These are phyloP conservation scores for Nosema muscidifuracis DNA, from an alignment of 371 early-diverging fungal species.

Conservation along the genomic window DNA sequence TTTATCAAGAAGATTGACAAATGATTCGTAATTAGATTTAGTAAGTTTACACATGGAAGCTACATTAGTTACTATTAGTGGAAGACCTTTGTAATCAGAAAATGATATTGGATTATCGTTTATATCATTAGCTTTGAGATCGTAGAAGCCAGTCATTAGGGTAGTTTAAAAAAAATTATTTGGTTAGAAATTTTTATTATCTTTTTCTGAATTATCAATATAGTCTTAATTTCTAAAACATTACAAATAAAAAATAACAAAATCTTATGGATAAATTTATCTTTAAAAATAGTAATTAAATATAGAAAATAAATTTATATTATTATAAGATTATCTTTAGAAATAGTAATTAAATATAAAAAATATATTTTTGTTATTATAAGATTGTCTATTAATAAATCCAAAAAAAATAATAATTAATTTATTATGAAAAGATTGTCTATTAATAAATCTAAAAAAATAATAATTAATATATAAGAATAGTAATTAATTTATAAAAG, in stretches of 20 bases:
- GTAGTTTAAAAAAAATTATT: too few relatives aligned
- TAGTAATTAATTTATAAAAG: too few relatives aligned
- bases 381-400: too few relatives aligned
- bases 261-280: background rate
- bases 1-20: constrained; percentile 72
- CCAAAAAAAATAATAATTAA: too few relatives aligned
- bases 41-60: constrained; percentile 86
- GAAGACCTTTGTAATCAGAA: constrained; percentile 41
- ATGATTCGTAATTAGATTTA: constrained; percentile 69
- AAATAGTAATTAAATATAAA: background rate
- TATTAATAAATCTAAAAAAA: background rate
- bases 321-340: too few relatives aligned
- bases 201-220: background rate
- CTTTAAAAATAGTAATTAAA: background rate
- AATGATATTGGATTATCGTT: constrained; percentile 29
- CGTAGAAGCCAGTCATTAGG: constrained; percentile 38
- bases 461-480: too few relatives aligned
- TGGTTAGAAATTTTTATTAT: too few relatives aligned
- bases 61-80: constrained; percentile 73
- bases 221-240: background rate
- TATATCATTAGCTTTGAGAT: constrained; percentile 33
- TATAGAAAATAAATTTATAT: background rate
- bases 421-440: too few relatives aligned
- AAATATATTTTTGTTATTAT: too few relatives aligned
- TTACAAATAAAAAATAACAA: background rate